Evolutionary conservation across 352 stramenopile species (phyloP).

Genomic region (Aphanomyces invadans): DNA sequence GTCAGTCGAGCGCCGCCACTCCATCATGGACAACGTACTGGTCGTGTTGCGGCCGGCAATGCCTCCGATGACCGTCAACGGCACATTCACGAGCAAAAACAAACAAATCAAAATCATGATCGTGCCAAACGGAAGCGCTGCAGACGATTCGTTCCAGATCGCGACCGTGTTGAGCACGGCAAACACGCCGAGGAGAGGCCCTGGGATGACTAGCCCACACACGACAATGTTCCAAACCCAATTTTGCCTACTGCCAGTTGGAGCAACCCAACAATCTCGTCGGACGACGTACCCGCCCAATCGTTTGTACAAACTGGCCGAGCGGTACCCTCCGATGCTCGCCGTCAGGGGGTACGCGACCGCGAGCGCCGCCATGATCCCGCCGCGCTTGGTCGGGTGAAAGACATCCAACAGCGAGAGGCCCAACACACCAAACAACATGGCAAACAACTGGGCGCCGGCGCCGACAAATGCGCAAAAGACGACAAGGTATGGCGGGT

Average conservation of each 20-base stretch:
- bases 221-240: slow-evolving; percentile 95
- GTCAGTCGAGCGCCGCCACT: not conserved
- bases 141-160: slow-evolving; percentile 92
- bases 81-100: slow-evolving; percentile 89
- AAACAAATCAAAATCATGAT: slow-evolving; percentile 93
- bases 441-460: slow-evolving; percentile 92
- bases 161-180: slow-evolving; percentile 94
- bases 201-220: slow-evolving; percentile 87
- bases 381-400: slow-evolving; percentile 88
- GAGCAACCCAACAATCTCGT: not conserved
- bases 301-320: slow-evolving; percentile 90
- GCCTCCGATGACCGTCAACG: slow-evolving; percentile 90
- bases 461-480: slow-evolving; percentile 90
- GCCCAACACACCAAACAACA: slow-evolving; percentile 85
- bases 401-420: slow-evolving; percentile 90
- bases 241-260: slow-evolving; percentile 37
- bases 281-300: slow-evolving; percentile 59
- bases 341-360: slow-evolving; percentile 93
- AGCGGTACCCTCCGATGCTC: slow-evolving; percentile 88
- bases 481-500: slow-evolving; percentile 84
- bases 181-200: slow-evolving; percentile 88
- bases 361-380: slow-evolving; percentile 90
- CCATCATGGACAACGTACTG: slow-evolving; percentile 28
- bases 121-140: slow-evolving; percentile 92
- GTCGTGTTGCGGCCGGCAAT: slow-evolving; percentile 92